A percentile compares a stretch with the other conserved stretches of the same genome.
These are phyloP conservation scores for Penicillium canescens DNA, from an alignment of 495 filamentous ascomycete species.

Conservation along the genomic window DNA sequence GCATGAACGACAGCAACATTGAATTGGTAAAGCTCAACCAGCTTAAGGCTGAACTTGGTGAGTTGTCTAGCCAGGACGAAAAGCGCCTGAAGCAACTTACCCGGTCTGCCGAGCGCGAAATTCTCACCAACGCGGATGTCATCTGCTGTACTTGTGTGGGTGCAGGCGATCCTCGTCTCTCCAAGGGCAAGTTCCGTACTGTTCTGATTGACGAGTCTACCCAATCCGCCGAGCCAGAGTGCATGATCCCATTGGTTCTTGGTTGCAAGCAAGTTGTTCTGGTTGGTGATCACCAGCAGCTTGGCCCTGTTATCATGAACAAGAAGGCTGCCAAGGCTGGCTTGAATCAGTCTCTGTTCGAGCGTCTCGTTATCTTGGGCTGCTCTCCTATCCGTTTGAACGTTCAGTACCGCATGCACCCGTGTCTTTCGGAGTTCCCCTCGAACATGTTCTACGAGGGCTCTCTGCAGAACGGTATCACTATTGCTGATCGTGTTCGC, in stretches of 20 bases:
- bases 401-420: slow-evolving; percentile 99
- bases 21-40: slow-evolving; percentile 90
- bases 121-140: slow-evolving; percentile 93
- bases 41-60: slow-evolving; percentile 87
- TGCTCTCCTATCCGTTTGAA: slow-evolving; percentile 91
- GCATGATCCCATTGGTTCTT: slow-evolving; percentile 97
- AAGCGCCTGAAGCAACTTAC: slow-evolving; percentile 97
- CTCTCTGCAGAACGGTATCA: slow-evolving; percentile 95
- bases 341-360: slow-evolving; percentile 95
- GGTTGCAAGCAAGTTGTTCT: slow-evolving; percentile 98
- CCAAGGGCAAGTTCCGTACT: slow-evolving; percentile 97
- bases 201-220: slow-evolving; percentile 98
- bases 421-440: slow-evolving; percentile 95
- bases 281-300: slow-evolving; percentile 97
- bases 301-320: slow-evolving; percentile 99
- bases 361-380: slow-evolving; percentile 92
- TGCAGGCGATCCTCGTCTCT: slow-evolving; percentile 90
- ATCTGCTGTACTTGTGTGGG: slow-evolving; percentile 99
- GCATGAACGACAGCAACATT: slow-evolving; percentile 93
- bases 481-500: slow-evolving; percentile 80
- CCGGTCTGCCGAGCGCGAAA: slow-evolving; percentile 90
- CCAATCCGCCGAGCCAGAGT: slow-evolving; percentile 98
- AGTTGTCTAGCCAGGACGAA: slow-evolving; percentile 93
- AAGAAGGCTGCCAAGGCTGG: slow-evolving; percentile 99
- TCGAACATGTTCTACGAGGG: slow-evolving; percentile 99